Evolutionary conservation across 2,329 filamentous ascomycete genomes (phyloP), one percentile per base, ranked within the genome.

Genomic region (Cladobotryum protrusum): DNA sequence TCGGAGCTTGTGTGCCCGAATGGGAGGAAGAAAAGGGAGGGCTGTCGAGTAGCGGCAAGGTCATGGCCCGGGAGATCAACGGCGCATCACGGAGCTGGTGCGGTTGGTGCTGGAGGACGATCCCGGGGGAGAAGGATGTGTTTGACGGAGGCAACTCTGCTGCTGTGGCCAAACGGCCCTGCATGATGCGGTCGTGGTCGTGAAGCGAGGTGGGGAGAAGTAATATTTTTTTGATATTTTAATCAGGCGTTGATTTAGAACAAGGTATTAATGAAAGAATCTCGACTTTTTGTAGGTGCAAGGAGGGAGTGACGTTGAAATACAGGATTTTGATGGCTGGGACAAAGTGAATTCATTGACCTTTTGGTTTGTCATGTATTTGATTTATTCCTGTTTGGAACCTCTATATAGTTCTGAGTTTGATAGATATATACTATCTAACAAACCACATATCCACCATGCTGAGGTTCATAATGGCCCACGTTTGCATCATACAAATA

Each of bases 1-100:
- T 96, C 0, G 92, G 91, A 1, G 87, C 86, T 4, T 89, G 86
- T 54, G 92, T 96, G 12, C 86, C 86, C 54, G 89, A 96, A 64
- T 90, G 85, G 71, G 86, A 88, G 56, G 89, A 92, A 62, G 89
- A 95, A 67, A 77, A 79, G 49, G 78, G 78, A 34, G 75, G 52
- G 7, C 11, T 32, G 44, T 15, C n/a, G 7, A 47, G 43, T 20
- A 29, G 14, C 2, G 61, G 77, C 7, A 82, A 81, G 4, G 85
- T 86, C 57, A 72, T 96, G 20, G 76, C 76, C 14, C 73, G 85
- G 19, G 92, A 97, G 67, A 77, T 84, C 48, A 73, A 73, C 13
- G 87, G 88, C 1, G 67, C 70, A 44, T 75, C 82, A 50, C 78
- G 91, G 53, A 90, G 87, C 63, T 96, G 89, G 89, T 97, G 91